These are phyloP conservation scores for Entrophospora sp. DNA, from an alignment of 192 early-diverging fungal species.

Conservation along the genomic window DNA sequence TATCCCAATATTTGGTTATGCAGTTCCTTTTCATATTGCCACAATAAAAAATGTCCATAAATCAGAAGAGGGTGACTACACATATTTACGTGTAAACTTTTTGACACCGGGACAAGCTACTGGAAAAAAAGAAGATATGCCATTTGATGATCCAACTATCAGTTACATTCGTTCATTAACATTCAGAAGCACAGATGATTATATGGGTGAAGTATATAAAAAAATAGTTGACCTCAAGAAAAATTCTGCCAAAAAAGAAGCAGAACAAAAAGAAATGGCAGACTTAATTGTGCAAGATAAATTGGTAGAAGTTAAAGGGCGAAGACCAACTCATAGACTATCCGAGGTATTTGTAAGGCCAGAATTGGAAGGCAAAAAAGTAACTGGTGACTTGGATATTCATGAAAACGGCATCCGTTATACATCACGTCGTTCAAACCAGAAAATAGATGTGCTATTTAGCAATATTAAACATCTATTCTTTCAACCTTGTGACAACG, in stretches of 20 bases:
- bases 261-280: constrained; percentile 90
- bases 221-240: constrained; percentile 90
- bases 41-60: constrained; percentile 92
- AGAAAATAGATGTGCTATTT: constrained; percentile 85
- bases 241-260: constrained; percentile 82
- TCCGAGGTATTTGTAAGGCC: constrained; percentile 91
- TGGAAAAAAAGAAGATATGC: constrained; percentile 83
- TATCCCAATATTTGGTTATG: constrained; percentile 88
- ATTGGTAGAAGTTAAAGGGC: constrained; percentile 62
- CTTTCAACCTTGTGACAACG: constrained; percentile 97
- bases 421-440: constrained; percentile 65
- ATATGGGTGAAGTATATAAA: constrained; percentile 74
- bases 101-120: constrained; percentile 86
- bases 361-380: constrained; percentile 81
- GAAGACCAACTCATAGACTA: constrained; percentile 60
- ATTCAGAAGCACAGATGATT: constrained; percentile 79
- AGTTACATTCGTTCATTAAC: constrained; percentile 91
- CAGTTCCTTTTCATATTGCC: constrained; percentile 97
- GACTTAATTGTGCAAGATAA: constrained; percentile 93
- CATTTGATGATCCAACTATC: constrained; percentile 77
- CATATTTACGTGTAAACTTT: constrained; percentile 91
- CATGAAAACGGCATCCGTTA: constrained; percentile 94
- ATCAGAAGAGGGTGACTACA: constrained; percentile 86
- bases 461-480: constrained; percentile 96
- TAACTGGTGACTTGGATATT: constrained; percentile 92